Percentiles rank a stretch among this genome's conserved stretches.
Conservation (phyloP, 805 yeast species). For the Kodamaea leandrae region DNA sequence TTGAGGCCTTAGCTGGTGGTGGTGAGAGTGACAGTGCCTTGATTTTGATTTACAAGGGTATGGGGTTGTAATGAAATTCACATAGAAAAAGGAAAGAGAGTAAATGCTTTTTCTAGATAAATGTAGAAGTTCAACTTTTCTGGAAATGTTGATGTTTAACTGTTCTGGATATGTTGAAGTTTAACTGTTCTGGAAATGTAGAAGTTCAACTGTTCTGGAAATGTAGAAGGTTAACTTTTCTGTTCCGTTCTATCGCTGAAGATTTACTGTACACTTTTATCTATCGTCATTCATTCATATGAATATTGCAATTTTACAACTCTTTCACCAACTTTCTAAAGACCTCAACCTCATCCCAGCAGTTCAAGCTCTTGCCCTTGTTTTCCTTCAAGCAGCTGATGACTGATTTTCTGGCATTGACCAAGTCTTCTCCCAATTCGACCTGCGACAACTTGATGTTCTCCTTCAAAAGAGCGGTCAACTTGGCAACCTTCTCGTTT, state of each 20-base stretch:
- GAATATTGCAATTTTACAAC: slow-evolving; percentile 23
- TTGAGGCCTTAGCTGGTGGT: slow-evolving; percentile 90
- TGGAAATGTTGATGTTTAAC: too few relatives aligned
- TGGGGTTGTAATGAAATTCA: slow-evolving; percentile 62
- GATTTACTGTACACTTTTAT: background rate
- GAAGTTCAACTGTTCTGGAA: too few relatives aligned
- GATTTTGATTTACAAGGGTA: slow-evolving; percentile 79
- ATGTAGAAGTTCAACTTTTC: too few relatives aligned
- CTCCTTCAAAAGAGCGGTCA: slow-evolving; percentile 34
- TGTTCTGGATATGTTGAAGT: too few relatives aligned
- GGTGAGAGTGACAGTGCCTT: slow-evolving; percentile 97
- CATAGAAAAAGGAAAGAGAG: background rate
- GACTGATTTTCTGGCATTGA: slow-evolving; percentile 49
- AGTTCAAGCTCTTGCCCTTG: slow-evolving; percentile 65
- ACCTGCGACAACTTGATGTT: slow-evolving; percentile 33
- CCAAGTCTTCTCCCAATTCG: slow-evolving; percentile 37
- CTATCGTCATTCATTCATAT: background rate
- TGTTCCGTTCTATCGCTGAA: too few relatives aligned
- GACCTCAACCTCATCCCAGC: slow-evolving; percentile 76
- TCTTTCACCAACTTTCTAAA: slow-evolving; percentile 60
- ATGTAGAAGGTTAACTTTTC: too few relatives aligned
- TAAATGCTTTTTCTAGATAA: too few relatives aligned
- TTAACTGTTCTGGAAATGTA: too few relatives aligned
- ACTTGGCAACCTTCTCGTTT: slow-evolving; percentile 41
- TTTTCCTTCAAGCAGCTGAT: slow-evolving; percentile 60